These are phyloP conservation scores for Eimeria acervulina DNA, from an alignment of 169 alveolate species.

Conservation along the genomic window DNA sequence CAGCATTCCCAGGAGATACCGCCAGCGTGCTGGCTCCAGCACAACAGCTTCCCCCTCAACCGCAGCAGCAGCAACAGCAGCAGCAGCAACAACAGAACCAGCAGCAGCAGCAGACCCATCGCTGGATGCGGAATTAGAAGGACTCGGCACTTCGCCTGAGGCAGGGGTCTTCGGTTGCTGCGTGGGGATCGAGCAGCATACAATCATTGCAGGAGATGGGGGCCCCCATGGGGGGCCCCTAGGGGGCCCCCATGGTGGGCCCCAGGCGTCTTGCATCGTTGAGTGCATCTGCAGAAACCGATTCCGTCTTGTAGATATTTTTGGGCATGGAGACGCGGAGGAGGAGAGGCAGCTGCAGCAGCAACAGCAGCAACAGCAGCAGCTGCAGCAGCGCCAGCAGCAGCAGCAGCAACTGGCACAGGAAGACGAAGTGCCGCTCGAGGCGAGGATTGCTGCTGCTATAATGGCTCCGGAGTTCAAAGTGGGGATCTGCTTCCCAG, in stretches of 20 bases:
- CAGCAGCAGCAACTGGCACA: constrained; percentile 24
- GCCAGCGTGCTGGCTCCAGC: no score
- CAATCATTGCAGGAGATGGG: not conserved
- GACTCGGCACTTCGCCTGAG: not conserved
- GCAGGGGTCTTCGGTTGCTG: constrained; percentile 60
- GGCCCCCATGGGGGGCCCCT: not conserved
- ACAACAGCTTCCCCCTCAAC: no score
- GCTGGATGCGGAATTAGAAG: not conserved
- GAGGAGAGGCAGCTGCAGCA: constrained; percentile 19
- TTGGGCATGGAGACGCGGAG: not conserved
- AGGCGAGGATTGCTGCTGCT: constrained; percentile 10
- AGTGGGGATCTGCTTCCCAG: constrained; percentile 2
- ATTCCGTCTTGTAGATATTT: not conserved
- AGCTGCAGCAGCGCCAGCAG: constrained; percentile 25
- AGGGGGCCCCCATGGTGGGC: no score
- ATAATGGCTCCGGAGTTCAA: not conserved
- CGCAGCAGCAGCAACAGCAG: not conserved
- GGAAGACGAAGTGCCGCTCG: not conserved
- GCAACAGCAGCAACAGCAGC: constrained; percentile 24
- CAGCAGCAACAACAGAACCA: not conserved
- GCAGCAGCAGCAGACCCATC: not conserved
- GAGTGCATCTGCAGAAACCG: not conserved
- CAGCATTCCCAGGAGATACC: not conserved
- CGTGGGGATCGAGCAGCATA: constrained; percentile 64
- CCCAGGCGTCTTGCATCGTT: not conserved